phyloP scores from a whole-genome alignment of 176 grass and related monocot species.

The Oryza officinalis region DNA sequence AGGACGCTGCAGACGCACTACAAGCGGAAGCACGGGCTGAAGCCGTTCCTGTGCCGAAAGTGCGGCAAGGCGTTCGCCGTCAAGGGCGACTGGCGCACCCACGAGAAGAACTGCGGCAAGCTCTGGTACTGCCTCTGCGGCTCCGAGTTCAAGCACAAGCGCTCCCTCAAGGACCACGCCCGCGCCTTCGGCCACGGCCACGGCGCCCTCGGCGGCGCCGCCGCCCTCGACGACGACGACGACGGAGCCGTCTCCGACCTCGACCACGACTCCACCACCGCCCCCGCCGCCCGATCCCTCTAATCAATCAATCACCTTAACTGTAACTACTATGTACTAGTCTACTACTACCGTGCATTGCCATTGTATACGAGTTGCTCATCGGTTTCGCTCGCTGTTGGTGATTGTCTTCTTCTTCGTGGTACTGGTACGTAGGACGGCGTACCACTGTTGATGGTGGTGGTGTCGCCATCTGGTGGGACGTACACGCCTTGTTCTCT shows the following conservation, averaged over 20 bases:
- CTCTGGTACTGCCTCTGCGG: constrained; percentile 87
- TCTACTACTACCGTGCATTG: background rate
- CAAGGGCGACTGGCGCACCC: constrained; percentile 94
- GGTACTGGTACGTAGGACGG: background rate
- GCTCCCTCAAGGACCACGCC: constrained; percentile 79
- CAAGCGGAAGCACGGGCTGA: constrained; percentile 87
- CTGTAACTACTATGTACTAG: too few species aligned
- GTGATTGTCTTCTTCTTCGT: background rate
- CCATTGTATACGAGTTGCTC: constrained; percentile 5
- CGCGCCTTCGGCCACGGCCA: constrained; percentile 68
- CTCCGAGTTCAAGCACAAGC: constrained; percentile 87
- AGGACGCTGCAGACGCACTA: constrained; percentile 98
- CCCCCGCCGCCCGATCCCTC: background rate
- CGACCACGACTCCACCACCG: constrained; percentile 35
- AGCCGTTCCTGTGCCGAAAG: constrained; percentile 94
- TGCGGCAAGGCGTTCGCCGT: constrained; percentile 94
- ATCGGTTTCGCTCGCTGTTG: background rate
- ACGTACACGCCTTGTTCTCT: background rate
- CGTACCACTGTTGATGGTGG: background rate
- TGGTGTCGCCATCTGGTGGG: background rate
- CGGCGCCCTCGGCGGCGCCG: constrained; percentile 32
- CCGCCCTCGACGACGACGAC: constrained; percentile 47
- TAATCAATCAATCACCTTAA: background rate
- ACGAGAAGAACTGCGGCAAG: constrained; percentile 98
- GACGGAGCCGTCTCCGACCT: constrained; percentile 50